Conservation (phyloP, 257 asterid species). For the Capsicum baccatum region DNA sequence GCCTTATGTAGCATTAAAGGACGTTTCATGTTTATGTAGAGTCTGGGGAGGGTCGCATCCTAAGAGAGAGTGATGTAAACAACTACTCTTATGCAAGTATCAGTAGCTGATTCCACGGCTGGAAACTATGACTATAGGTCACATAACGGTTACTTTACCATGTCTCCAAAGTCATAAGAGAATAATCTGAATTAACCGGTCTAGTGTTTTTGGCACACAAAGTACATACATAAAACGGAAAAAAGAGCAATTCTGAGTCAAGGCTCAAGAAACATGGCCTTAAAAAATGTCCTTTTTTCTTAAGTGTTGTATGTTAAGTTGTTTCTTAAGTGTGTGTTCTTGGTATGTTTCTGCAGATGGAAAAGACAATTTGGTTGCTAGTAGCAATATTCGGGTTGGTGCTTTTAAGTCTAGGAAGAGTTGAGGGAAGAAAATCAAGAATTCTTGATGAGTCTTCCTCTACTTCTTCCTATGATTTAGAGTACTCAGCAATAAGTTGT, state of each 20-base stretch:
- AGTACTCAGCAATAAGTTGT: slow-evolving; percentile 37
- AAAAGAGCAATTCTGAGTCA: neutral
- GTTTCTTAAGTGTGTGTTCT: neutral
- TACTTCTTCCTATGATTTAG: slow-evolving; percentile 28
- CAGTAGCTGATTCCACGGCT: neutral
- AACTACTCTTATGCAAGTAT: neutral
- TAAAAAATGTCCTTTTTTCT: neutral
- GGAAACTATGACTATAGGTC: neutral
- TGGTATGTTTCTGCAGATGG: slow-evolving; percentile 27
- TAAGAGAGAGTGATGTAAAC: neutral
- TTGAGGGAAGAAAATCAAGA: slow-evolving; percentile 33
- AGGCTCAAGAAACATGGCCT: neutral
- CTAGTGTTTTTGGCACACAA: neutral
- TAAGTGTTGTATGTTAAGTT: neutral
- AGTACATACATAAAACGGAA: no score
- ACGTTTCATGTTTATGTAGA: neutral
- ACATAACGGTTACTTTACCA: neutral
- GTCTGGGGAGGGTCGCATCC: neutral
- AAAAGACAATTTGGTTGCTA: slow-evolving; percentile 25
- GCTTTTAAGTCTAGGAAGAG: neutral
- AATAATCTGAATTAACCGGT: neutral
- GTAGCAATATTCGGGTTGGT: neutral
- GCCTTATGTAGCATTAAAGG: neutral
- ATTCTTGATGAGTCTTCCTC: slow-evolving; percentile 26
- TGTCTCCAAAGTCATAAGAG: neutral